Conservation (phyloP, 495 filamentous ascomycete genomes). For the Penicillium atrosanguineum region DNA sequence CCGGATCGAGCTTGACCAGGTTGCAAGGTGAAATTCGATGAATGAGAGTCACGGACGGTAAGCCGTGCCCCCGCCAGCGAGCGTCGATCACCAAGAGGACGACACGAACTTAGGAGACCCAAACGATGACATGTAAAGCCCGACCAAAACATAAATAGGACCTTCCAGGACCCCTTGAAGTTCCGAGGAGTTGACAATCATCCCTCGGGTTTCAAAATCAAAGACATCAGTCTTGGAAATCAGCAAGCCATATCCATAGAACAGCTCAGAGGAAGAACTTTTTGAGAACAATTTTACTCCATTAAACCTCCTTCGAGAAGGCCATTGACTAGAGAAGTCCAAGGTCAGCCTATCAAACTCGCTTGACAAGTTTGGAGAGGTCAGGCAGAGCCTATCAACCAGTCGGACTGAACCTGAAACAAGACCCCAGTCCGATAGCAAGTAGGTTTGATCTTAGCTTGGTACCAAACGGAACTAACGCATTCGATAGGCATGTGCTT, state of each 20-base stretch:
- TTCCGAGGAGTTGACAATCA: constrained; percentile 29
- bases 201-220: constrained; percentile 35
- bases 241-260: constrained; percentile 22
- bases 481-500: constrained; percentile 53
- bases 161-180: constrained; percentile 30
- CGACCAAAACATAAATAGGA: constrained; percentile 48
- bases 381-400: constrained; percentile 34
- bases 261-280: constrained; percentile 18
- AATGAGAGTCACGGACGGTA: constrained; percentile 36
- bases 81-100: constrained; percentile 37
- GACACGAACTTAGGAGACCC: constrained; percentile 21
- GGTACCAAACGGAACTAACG: constrained; percentile 29
- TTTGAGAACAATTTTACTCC: constrained; percentile 30
- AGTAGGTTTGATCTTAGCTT: constrained; percentile 35
- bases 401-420: constrained; percentile 36
- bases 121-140: constrained; percentile 27
- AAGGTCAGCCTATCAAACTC: constrained; percentile 40
- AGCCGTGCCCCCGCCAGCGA: constrained; percentile 37
- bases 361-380: constrained; percentile 27
- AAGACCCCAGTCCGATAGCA: constrained; percentile 25
- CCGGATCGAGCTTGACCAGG: constrained; percentile 31
- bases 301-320: constrained; percentile 6
- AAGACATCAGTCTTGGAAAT: constrained; percentile 8
- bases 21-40: constrained; percentile 30
- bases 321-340: constrained; percentile 21